Evolutionary conservation across 2,329 filamentous ascomycete genomes (phyloP), one percentile per base, ranked within the genome.

Genomic region (Colletotrichum sp.): DNA sequence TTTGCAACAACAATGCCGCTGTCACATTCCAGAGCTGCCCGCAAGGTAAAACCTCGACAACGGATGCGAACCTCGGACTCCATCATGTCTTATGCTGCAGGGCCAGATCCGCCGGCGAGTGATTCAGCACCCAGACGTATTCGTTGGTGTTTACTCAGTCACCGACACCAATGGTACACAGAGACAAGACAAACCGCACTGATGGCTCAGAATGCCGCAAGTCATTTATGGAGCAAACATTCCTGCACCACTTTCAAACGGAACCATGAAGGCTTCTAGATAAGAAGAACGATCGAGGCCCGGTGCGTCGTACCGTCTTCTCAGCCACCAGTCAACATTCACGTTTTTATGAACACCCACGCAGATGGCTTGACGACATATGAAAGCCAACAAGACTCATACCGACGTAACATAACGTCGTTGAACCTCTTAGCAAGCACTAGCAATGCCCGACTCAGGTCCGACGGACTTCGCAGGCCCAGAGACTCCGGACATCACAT

Each of bases 21-120:
- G 24, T 24, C 24, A 24, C 24, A 24, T 24, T 24, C 24, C 24
- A 24, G 24, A 24, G 24, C 26, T 26, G 26, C 26, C 26, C 26
- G 26, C 26, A 26, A 26, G 26, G 26, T 26, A 2, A 26, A 26
- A 2, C 26, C 26, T 26, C 26, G 2, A 26, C 26, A 2, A 2
- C 6, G 2, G 26, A 28, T 28, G 26, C 13, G 44, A 21, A 21
- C n/a, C 10, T 52, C 44, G 0, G 2, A 21, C 10, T 8, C 6
- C 44, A 24, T 21, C 44, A 52, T 13, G 3, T 7, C 44, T 52
- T 6, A 4, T 52, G 2, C 12, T 0, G 6, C 10, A 21, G 44
- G 10, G 1, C 10, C 10, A 52, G 12, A 21, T 4, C 44, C n/a
- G n/a, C 6, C n/a, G 0, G 10, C 44, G 4, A 21, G 44, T 21